Percentiles rank a stretch among this genome's conserved stretches.
Conservation (phyloP, 257 asterid species). For the Solanum lycopersicoides region DNA sequence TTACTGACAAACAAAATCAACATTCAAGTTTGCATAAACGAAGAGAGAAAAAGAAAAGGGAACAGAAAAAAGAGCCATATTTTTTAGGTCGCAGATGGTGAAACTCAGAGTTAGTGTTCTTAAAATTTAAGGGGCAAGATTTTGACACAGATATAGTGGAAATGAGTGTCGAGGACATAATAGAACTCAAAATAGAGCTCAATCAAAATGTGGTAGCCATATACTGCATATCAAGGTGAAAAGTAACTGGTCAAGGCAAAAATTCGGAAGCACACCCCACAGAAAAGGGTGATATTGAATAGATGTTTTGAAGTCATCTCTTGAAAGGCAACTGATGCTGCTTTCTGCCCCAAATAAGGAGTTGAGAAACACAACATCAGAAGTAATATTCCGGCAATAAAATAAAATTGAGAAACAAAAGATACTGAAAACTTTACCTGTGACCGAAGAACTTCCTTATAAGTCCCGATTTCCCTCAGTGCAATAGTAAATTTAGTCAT, state of each 20-base stretch:
- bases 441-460: slow-evolving; percentile 99
- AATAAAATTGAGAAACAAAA: not conserved
- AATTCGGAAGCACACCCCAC: not conserved
- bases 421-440: slow-evolving; percentile 48
- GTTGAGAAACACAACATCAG: not conserved
- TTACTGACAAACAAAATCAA: not conserved
- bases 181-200: not conserved
- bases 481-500: slow-evolving; percentile 99
- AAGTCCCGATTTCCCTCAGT: slow-evolving; percentile 95
- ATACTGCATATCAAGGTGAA: not conserved
- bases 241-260: not conserved
- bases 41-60: not conserved
- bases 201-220: not conserved
- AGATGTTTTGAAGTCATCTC: not conserved
- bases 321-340: not conserved
- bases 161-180: not conserved
- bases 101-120: not conserved
- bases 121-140: not conserved
- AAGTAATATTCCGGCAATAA: not conserved
- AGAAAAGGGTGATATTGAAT: not conserved
- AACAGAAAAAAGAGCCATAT: not conserved
- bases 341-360: not conserved
- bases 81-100: not conserved
- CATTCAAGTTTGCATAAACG: not conserved
- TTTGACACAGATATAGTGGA: not conserved